Base-by-base conservation (phyloP, 2,329 filamentous ascomycete species). In the Trichoderma guizhouense region DNA sequence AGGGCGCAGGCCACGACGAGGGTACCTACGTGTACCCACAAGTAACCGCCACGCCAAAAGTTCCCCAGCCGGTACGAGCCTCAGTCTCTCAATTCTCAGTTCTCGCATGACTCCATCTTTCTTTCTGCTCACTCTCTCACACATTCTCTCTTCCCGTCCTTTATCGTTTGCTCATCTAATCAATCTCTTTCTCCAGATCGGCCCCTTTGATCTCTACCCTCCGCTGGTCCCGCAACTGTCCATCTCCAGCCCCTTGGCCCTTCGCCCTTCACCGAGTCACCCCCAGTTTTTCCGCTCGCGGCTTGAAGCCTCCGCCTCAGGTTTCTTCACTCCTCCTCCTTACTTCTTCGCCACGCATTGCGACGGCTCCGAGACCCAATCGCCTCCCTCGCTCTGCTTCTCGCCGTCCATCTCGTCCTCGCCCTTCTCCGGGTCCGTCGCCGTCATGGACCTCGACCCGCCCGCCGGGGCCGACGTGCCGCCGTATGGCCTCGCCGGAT, bases 201-300 rank as follows among this genome's bases (percentile, higher is more conserved):
- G 9, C 32, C 12, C 18, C 30, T 58, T 47, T 43, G 55, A 51
- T 7, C 36, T 61, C 14, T 60, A 51, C 28, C 28, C 26, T 9
- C 39, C 55, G 66, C 36, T 58, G 53, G 24, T 21, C 36, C 65
- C 53, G 55, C 34, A 57, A n/a, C 15, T 43, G 28, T 36, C 47
- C 64, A 18, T 53, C 43, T 63, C 60, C 34, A 24, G 58, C 58
- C 21, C 32, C 58, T 62, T 62, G 32, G 28, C 47, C 62, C 51
- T 24, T 8, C 28, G 28, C 43, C 32, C 21, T 24, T 66, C 63
- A 34, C 65, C 65, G 65, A 69, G 34, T 32, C 66, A 69, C 1
- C 66, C 55, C 66, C 66, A 69, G 57, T 69, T 69, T 61, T 53
- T 62, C 67, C 67, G 67, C 62, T 51, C 39, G 21, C 62, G 39